A percentile compares a stretch with the other conserved stretches of the same genome.
phyloP scores from a whole-genome alignment of 768 basidiomycete species.

The Amanita inopinata region DNA sequence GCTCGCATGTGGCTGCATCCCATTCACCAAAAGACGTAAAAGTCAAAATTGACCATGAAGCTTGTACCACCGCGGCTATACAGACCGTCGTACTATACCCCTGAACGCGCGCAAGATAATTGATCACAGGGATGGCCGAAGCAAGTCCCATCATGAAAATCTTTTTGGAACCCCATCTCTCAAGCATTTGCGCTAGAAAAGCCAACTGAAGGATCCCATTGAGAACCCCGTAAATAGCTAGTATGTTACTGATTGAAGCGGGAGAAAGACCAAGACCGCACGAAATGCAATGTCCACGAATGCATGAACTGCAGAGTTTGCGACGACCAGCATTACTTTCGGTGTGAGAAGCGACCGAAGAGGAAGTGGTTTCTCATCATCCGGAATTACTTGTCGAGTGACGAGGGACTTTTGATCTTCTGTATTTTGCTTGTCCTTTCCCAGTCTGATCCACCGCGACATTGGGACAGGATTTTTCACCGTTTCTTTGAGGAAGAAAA shows the following conservation, averaged over 20 bases:
- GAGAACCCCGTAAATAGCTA: constrained; percentile 39
- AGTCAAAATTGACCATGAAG: neutral
- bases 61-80: neutral
- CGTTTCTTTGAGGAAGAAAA: constrained; percentile 38
- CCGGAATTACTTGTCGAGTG: too few species aligned
- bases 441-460: neutral
- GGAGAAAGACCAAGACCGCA: constrained; percentile 53
- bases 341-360: constrained; percentile 33
- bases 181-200: constrained; percentile 40
- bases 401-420: neutral
- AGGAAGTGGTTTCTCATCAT: constrained; percentile 22
- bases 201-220: constrained; percentile 47
- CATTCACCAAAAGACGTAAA: constrained; percentile 11
- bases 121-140: constrained; percentile 30
- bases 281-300: constrained; percentile 48
- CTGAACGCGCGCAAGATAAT: neutral
- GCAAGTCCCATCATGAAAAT: constrained; percentile 37
- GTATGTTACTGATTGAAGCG: constrained; percentile 51
- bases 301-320: constrained; percentile 46
- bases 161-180: constrained; percentile 37
- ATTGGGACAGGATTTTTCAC: neutral
- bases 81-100: neutral
- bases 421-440: neutral
- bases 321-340: constrained; percentile 38
- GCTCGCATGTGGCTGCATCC: constrained; percentile 30